Conservation (phyloP, 2,329 filamentous ascomycete genomes). For the Neofusicoccum laricinum region DNA sequence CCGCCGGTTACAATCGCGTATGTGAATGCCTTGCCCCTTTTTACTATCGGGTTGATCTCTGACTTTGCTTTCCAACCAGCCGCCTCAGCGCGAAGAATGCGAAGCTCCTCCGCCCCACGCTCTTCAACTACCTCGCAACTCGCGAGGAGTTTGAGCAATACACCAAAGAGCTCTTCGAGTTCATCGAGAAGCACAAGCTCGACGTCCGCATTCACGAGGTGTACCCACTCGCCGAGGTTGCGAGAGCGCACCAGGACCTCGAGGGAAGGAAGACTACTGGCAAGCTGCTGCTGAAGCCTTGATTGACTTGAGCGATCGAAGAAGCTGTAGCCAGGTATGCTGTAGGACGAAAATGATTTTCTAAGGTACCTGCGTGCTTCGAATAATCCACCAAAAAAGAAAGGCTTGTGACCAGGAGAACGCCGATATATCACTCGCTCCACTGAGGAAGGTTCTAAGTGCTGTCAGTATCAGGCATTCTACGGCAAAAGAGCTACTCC, state of each 20-base stretch:
- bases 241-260: conserved; percentile 71
- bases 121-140: conserved; percentile 68
- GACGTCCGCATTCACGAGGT: conserved; percentile 72
- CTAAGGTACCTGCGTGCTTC: no score
- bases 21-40: conserved; percentile 41
- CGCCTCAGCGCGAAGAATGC: conserved; percentile 71
- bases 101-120: conserved; percentile 69
- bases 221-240: conserved; percentile 72
- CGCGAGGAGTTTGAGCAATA: conserved; percentile 71
- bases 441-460: no score
- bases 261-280: conserved; percentile 80
- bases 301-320: background rate
- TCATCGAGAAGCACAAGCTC: conserved; percentile 67
- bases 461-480: no score
- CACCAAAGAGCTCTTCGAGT: conserved; percentile 66
- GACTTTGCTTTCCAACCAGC: background rate
- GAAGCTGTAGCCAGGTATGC: no score
- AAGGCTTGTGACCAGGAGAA: no score
- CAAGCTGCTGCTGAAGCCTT: conserved; percentile 73
- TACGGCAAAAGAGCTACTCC: no score
- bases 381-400: no score
- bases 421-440: no score
- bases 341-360: no score
- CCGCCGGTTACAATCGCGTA: conserved; percentile 63
- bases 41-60: background rate